A percentile compares a stretch with the other conserved stretches of the same genome.
phyloP scores from a whole-genome alignment of 2,329 filamentous ascomycete species.

The Diaporthe amygdali region DNA sequence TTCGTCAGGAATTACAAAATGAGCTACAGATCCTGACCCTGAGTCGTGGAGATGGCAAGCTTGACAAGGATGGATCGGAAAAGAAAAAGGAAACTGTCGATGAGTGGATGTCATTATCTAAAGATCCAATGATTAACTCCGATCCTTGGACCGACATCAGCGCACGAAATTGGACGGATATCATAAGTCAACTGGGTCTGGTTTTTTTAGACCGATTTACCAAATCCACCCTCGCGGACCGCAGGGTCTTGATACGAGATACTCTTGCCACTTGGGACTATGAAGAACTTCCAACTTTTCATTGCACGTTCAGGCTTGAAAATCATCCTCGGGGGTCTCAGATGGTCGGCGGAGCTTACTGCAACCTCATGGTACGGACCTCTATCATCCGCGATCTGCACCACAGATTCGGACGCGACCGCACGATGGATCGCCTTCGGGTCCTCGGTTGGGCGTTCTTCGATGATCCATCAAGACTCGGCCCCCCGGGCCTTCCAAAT shows the following conservation, averaged over 20 bases:
- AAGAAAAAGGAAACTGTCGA: accelerated
- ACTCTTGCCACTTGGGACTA: background rate
- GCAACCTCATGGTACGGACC: background rate
- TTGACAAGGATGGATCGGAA: background rate
- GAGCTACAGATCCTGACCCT: background rate
- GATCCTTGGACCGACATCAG: background rate
- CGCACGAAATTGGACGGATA: background rate
- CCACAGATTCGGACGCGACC: no score
- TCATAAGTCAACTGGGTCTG: background rate
- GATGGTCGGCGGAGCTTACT: background rate
- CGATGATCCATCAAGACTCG: background rate
- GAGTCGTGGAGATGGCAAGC: background rate
- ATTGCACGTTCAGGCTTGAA: no score
- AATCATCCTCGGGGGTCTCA: no score
- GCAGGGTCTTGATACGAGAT: background rate
- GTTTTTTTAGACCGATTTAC: background rate
- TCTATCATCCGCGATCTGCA: background rate
- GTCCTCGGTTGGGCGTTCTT: background rate
- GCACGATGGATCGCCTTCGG: background rate
- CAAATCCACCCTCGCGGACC: background rate
- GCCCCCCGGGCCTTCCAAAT: background rate
- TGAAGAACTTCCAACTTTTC: no score
- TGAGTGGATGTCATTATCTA: background rate
- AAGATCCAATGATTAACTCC: background rate
- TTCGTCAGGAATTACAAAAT: background rate